Percentiles rank a stretch among this genome's conserved stretches.
Conservation (phyloP, 23 red algal species). For the Chondrus crispus region DNA sequence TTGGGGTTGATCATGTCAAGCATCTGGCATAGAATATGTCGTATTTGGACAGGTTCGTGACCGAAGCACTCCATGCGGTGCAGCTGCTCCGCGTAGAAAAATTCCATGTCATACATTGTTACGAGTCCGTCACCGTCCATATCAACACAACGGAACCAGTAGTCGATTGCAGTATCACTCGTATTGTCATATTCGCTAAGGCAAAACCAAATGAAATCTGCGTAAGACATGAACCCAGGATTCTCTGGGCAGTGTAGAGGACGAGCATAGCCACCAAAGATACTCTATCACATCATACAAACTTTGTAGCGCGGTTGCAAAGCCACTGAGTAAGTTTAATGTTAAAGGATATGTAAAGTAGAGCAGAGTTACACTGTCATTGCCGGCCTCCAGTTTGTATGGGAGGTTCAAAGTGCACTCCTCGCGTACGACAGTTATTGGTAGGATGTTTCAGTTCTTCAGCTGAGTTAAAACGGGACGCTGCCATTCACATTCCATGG, state of each 20-base stretch:
- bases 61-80: slow-evolving; percentile 99
- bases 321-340: no score
- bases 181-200: slow-evolving; percentile 98
- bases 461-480: no score
- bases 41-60: slow-evolving; percentile 95
- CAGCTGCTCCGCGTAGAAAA: slow-evolving; percentile 97
- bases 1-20: slow-evolving; percentile 97
- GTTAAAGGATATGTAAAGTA: no score
- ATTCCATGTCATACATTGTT: slow-evolving; percentile 98
- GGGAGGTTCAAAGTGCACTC: no score
- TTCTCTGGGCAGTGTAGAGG: slow-evolving; percentile 67
- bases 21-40: slow-evolving; percentile 95
- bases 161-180: slow-evolving; percentile 85
- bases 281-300: no score
- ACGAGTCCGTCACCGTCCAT: slow-evolving; percentile 98
- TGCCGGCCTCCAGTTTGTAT: no score
- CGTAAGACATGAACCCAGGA: slow-evolving; percentile 90
- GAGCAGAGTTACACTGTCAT: no score
- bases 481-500: no score
- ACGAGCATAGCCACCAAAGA: slow-evolving; percentile 87
- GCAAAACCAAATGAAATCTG: slow-evolving; percentile 99
- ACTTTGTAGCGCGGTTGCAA: no score
- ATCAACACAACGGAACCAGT: slow-evolving; percentile 99
- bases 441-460: no score
- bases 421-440: no score